A percentile compares a stretch with the other conserved stretches of the same genome.
Evolutionary conservation across 306 rosid genomes (phyloP).

Genomic region (Dalbergia cultrata): DNA sequence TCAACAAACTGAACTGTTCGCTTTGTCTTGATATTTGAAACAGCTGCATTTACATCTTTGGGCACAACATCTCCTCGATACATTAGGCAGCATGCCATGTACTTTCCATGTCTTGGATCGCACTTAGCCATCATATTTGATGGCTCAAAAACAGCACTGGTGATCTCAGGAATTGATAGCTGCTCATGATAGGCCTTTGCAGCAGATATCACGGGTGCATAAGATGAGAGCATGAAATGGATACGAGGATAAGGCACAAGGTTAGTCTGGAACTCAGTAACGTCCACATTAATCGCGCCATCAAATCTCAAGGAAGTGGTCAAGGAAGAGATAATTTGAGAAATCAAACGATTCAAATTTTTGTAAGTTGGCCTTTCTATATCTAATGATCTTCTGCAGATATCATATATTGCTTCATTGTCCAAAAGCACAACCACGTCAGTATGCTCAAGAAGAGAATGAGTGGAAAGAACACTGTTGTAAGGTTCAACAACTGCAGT

Average conservation of each 20-base stretch:
- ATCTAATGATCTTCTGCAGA: constrained; percentile 76
- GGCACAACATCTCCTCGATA: constrained; percentile 90
- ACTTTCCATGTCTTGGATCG: constrained; percentile 87
- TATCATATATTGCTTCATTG: constrained; percentile 87
- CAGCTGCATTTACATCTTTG: constrained; percentile 77
- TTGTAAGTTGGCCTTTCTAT: constrained; percentile 81
- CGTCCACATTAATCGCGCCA: constrained; percentile 81
- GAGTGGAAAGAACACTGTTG: constrained; percentile 88
- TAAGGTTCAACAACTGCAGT: constrained; percentile 91
- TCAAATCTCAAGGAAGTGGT: constrained; percentile 87
- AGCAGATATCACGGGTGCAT: constrained; percentile 80
- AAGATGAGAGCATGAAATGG: constrained; percentile 86
- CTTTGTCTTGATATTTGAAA: constrained; percentile 74
- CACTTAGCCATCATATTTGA: constrained; percentile 88
- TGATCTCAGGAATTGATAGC: constrained; percentile 82
- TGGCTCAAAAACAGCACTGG: constrained; percentile 80
- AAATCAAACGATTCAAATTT: constrained; percentile 76
- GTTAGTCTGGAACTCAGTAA: constrained; percentile 83
- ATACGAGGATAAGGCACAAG: constrained; percentile 87
- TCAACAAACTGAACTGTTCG: constrained; percentile 80
- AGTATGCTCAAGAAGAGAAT: constrained; percentile 83
- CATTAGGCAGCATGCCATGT: constrained; percentile 91
- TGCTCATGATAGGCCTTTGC: constrained; percentile 82
- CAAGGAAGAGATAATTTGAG: constrained; percentile 79
- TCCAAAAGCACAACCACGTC: constrained; percentile 82